Base-by-base conservation (phyloP, 495 filamentous ascomycete genomes). In the Clavariopsis aquatica region DNA sequence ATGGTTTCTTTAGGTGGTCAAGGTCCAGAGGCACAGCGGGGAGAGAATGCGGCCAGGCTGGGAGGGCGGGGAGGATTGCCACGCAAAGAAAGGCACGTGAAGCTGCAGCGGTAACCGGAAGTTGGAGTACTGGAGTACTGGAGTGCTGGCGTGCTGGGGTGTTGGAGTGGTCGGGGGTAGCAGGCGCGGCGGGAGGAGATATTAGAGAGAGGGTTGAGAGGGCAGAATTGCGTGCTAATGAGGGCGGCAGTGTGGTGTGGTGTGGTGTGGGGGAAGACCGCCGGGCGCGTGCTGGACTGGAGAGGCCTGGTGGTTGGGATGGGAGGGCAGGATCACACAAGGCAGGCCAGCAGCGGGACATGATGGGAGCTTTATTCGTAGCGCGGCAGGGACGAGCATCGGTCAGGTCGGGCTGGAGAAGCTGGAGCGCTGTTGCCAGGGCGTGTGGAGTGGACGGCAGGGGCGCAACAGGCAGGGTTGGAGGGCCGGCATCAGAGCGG, bases 301-400 rank as follows among this genome's bases (percentile, higher is more conserved):
- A 52, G 46, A 24, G 57, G 13, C n/a, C 26, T 2, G 13, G 26
- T 28, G 24, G 24, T 27, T 4, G 19, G 22, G 28, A 31, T 17
- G 4, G 45, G 51, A 17, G 57, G 64, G 20, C 22, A 34, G 28
- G 45, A 13, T 23, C 12, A 8, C 19, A 45, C 53, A 59, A 12
- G 23, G 49, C n/a, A 53, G 23, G 27, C 47, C 61, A 60, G 27
- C 29, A 38, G 66, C 61, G 66, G 66, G 66, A 54, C 66, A 65
- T 65, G 66, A 55, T 65, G 51, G 49, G 26, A 49, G 54, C 56
- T 69, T 64, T 64, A 64, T 64, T 43, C 56, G 55, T 52, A 60
- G 61, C 52, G 66, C 60, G 66, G 61, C 66, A 69, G 61, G 66
- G 66, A 60, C 60, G 54, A 52, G 43, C 43, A 47, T 7, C 15